phyloP scores from a whole-genome alignment of 768 basidiomycete genomes.

The Naganishia onofrii region DNA sequence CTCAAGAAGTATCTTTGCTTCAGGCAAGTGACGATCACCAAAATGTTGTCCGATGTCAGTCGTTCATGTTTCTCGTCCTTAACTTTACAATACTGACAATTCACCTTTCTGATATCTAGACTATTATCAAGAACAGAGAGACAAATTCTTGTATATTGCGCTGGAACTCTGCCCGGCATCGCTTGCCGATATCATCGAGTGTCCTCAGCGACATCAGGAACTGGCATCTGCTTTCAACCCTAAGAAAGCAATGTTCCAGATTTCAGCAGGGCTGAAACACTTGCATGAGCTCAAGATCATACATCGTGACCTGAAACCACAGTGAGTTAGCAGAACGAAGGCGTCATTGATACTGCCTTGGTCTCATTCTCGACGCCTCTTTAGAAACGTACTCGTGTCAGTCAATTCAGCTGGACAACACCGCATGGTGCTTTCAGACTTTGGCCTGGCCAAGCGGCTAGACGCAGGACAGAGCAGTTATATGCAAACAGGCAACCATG shows the following conservation, averaged over 20 bases:
- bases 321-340: conserved; percentile 51
- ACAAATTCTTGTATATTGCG: conserved; percentile 94
- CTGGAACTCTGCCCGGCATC: conserved; percentile 66
- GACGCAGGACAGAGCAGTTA: conserved; percentile 96
- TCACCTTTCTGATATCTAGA: conserved; percentile 51
- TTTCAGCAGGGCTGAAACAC: conserved; percentile 82
- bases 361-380: too few relatives aligned
- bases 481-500: conserved; percentile 79
- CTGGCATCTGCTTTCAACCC: conserved; percentile 76
- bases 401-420: conserved; percentile 60
- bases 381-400: conserved; percentile 80
- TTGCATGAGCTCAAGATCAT: conserved; percentile 90
- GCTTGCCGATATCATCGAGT: conserved; percentile 53
- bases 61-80: background rate
- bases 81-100: background rate
- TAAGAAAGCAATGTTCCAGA: conserved; percentile 80
- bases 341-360: background rate
- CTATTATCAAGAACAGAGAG: conserved; percentile 91
- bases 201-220: conserved; percentile 59
- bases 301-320: conserved; percentile 98
- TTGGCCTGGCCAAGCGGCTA: conserved; percentile 91
- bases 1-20: conserved; percentile 86
- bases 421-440: conserved; percentile 66
- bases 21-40: conserved; percentile 98
- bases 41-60: conserved; percentile 70